Base-by-base conservation (phyloP, 305 asterid species). In the Fraxinus floribunda region DNA sequence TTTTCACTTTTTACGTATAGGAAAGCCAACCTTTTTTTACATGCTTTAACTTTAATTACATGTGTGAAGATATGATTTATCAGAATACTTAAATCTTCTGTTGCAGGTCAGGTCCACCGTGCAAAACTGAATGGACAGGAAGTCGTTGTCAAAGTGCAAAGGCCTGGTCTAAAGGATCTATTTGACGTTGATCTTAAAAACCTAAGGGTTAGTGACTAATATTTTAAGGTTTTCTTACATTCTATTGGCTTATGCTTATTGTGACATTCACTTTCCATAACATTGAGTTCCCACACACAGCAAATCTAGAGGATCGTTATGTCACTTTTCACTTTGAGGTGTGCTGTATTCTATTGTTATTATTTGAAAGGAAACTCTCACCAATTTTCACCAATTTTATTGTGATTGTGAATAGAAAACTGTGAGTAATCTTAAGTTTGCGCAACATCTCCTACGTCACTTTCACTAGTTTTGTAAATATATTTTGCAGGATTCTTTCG, bases 91-190 rank as follows among this genome's bases (percentile, higher is more conserved):
- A 75, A 29, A 7, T 83, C 44, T 77, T 73, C 24, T 74, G 64
- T 11, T 91, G 83, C 89, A 94, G 98, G 98, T 85, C 98, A 94
- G 91, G 98, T 93, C 77, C 98, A 91, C 87, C 97, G 97, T 44
- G 97, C 97, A 78, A 91, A 81, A 87, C 44, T 92, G 79, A 89
- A 86, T 81, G 98, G 97, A 64, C 85, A 87, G 80, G 95, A 94
- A 82, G 91, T 91, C 66, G 98, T 92, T 49, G 81, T 94, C 71
- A 94, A 94, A 91, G 97, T 94, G 38, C 97, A 94, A 87, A 87
- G 98, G 85, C 97, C 97, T 22, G 97, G 98, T 35, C 89, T 94
- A 57, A 94, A 94, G 95, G 93, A 91, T 89, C 90, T 94, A 70
- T 93, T 94, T 15, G 97, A 94, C 84, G 92, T 94, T 66, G 97